phyloP scores from a whole-genome alignment of 2,329 filamentous ascomycete species.

The Huntiella moniliformis region DNA sequence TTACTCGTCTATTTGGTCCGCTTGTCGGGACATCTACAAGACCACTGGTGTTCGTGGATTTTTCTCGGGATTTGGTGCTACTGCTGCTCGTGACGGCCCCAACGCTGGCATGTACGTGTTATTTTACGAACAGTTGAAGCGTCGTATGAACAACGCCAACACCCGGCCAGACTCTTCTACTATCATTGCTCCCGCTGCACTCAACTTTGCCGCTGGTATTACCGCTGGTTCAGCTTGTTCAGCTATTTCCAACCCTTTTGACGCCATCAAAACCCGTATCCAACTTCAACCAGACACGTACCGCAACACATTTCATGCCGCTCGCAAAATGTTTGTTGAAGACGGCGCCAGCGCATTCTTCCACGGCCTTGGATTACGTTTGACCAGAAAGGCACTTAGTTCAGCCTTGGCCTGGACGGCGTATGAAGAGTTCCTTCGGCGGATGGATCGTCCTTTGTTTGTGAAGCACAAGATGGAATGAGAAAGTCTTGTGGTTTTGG shows the following conservation, averaged over 20 bases:
- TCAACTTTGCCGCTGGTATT: slow-evolving; percentile 74
- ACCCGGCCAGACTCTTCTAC: slow-evolving; percentile 4
- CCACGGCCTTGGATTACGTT: slow-evolving; percentile 68
- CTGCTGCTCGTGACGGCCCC: slow-evolving; percentile 81
- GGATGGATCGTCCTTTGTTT: slow-evolving; percentile 28
- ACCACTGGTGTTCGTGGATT: slow-evolving; percentile 65
- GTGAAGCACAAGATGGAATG: slow-evolving; percentile 8
- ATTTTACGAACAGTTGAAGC: slow-evolving; percentile 77
- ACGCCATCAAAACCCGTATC: slow-evolving; percentile 86
- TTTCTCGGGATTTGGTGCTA: slow-evolving; percentile 86
- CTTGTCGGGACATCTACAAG: slow-evolving; percentile 53
- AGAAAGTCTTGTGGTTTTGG: neutral
- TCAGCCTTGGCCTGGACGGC: slow-evolving; percentile 94
- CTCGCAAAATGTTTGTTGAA: slow-evolving; percentile 57
- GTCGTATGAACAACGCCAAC: slow-evolving; percentile 26
- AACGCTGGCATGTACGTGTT: slow-evolving; percentile 91
- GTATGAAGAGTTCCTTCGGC: slow-evolving; percentile 79
- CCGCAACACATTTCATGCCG: slow-evolving; percentile 62
- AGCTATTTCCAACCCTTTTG: slow-evolving; percentile 84
- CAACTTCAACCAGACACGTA: slow-evolving; percentile 77
- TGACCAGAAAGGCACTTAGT: slow-evolving; percentile 80
- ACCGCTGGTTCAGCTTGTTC: slow-evolving; percentile 69
- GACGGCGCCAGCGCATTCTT: slow-evolving; percentile 68
- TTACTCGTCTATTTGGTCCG: slow-evolving; percentile 58
- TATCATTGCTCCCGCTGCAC: slow-evolving; percentile 17